Evolutionary conservation across 805 yeast genomes (phyloP).

Genomic region (Scheffersomyces spartinae): DNA sequence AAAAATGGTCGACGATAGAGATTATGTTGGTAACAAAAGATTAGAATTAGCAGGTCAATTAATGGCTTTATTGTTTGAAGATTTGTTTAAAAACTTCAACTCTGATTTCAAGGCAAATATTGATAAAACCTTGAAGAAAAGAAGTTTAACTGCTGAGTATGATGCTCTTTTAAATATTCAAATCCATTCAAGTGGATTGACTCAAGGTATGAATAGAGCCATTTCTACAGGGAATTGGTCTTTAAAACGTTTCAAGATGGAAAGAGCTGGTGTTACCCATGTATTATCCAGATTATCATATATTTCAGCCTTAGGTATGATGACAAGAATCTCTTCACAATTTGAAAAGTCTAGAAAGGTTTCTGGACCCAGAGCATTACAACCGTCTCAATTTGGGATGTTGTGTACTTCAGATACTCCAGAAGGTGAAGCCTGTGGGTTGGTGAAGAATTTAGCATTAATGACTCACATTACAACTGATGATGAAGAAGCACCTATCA

Average conservation of each 20-base stretch:
- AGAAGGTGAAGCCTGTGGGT: conserved; percentile 99
- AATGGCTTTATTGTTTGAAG: conserved; percentile 91
- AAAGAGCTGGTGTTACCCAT: conserved; percentile 98
- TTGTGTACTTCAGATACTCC: conserved; percentile 98
- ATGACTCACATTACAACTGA: conserved; percentile 99
- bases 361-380: conserved; percentile 96
- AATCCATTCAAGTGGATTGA: conserved; percentile 85
- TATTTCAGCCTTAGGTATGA: conserved; percentile 95
- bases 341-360: conserved; percentile 97
- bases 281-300: conserved; percentile 85
- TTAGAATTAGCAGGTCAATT: conserved; percentile 95
- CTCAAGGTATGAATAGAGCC: conserved; percentile 90
- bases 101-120: conserved; percentile 88
- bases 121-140: conserved; percentile 87
- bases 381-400: conserved; percentile 99
- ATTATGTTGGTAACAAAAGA: conserved; percentile 96
- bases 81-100: conserved; percentile 92
- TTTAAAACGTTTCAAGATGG: conserved; percentile 97
- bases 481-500: conserved; percentile 88
- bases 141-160: conserved; percentile 88
- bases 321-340: conserved; percentile 99
- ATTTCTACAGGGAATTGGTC: conserved; percentile 99
- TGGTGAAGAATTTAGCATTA: conserved; percentile 90
- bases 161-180: conserved; percentile 86
- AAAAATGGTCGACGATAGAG: conserved; percentile 94